Evolutionary conservation across 106 monocot species (phyloP).

Genomic region (Gastrodia elata): DNA sequence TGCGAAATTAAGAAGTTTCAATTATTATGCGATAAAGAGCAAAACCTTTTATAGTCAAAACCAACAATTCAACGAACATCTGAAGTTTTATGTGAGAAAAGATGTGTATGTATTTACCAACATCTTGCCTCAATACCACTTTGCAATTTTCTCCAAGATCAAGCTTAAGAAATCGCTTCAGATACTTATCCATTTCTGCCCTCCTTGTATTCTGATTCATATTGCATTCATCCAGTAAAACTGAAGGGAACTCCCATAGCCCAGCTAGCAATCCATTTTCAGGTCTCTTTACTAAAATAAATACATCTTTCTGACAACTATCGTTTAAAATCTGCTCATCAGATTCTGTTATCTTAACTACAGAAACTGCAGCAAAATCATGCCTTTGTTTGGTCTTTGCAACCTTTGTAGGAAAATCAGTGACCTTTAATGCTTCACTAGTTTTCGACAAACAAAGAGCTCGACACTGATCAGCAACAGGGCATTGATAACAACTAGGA

Average conservation of each 20-base stretch:
- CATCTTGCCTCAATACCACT: constrained; percentile 47
- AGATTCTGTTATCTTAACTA: constrained; percentile 49
- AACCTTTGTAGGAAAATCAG: constrained; percentile 77
- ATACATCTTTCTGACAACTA: constrained; percentile 16
- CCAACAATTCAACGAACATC: constrained; percentile 77
- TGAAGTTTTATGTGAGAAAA: constrained; percentile 88
- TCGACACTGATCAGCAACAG: constrained; percentile 59
- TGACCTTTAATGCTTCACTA: constrained; percentile 31
- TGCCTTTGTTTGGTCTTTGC: constrained; percentile 56
- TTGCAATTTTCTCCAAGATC: constrained; percentile 28
- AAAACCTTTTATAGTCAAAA: constrained; percentile 57
- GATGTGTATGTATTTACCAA: constrained; percentile 75
- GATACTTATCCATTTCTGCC: constrained; percentile 45
- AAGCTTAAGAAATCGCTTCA: constrained; percentile 41
- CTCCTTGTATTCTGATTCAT: constrained; percentile 42
- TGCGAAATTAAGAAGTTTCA: neutral
- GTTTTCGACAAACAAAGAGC: constrained; percentile 53
- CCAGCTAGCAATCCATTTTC: constrained; percentile 89
- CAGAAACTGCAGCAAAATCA: constrained; percentile 84
- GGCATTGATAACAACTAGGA: constrained; percentile 71
- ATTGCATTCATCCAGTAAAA: constrained; percentile 41
- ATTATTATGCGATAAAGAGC: neutral
- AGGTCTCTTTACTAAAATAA: constrained; percentile 81
- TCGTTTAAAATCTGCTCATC: constrained; percentile 9
- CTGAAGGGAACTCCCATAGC: constrained; percentile 90